Percentiles rank a stretch among this genome's conserved stretches.
These are phyloP conservation scores for Gymnopilus dilepis DNA, from an alignment of 768 basidiomycete species.

Conservation along the genomic window DNA sequence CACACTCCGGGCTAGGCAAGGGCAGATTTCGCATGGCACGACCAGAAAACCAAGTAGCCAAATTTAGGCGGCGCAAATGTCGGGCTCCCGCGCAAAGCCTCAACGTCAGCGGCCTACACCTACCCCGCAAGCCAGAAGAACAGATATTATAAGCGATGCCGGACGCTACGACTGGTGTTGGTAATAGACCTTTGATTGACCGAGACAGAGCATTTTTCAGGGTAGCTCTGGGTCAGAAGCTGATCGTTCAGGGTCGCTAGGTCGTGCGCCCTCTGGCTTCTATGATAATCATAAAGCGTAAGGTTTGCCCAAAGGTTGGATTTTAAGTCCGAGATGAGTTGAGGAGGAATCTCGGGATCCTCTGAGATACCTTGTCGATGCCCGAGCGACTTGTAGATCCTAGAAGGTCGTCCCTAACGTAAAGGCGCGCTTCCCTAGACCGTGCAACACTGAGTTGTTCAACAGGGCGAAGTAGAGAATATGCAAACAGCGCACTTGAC, in stretches of 20 bases:
- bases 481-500: no score
- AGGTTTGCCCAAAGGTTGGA: not conserved
- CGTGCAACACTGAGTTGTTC: no score
- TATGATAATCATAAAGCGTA: not conserved
- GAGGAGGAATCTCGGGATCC: conserved; percentile 8
- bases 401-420: no score
- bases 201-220: not conserved
- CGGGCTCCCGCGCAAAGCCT: not conserved
- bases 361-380: not conserved
- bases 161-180: not conserved
- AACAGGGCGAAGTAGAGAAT: no score
- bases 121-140: not conserved
- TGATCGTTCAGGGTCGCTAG: not conserved
- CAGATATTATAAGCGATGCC: not conserved
- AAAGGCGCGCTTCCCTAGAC: not conserved
- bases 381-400: not conserved
- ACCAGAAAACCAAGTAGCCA: not conserved
- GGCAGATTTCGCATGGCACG: not conserved
- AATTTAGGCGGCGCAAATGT: not conserved
- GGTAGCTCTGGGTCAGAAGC: not conserved
- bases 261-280: not conserved
- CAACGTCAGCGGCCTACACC: not conserved
- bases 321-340: not conserved
- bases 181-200: not conserved
- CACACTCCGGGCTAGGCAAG: not conserved